These are phyloP conservation scores for Kwoniella bestiolae DNA, from an alignment of 768 basidiomycete genomes.

Conservation along the genomic window DNA sequence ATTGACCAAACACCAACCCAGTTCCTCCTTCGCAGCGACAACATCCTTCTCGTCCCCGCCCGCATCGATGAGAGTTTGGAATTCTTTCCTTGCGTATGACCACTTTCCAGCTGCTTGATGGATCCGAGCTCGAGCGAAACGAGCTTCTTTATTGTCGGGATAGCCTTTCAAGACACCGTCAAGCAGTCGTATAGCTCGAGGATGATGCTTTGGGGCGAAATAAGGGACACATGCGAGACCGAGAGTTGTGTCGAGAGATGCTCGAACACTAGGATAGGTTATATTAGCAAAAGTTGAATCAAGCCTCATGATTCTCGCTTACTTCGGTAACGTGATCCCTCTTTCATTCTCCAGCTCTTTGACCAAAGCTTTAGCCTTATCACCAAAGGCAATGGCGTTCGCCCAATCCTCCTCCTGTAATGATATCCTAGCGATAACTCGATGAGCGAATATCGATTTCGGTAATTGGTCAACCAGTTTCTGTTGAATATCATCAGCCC, in stretches of 20 bases:
- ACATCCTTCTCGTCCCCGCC: constrained; percentile 30
- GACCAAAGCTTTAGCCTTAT: constrained; percentile 69
- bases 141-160: constrained; percentile 67
- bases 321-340: constrained; percentile 63
- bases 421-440: constrained; percentile 71
- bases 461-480: constrained; percentile 57
- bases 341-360: constrained; percentile 64
- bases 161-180: constrained; percentile 70
- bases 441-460: constrained; percentile 69
- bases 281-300: too few relatives aligned
- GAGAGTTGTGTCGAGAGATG: constrained; percentile 71
- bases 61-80: constrained; percentile 64
- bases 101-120: constrained; percentile 69
- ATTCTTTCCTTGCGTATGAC: constrained; percentile 68
- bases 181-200: constrained; percentile 73
- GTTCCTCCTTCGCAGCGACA: constrained; percentile 72
- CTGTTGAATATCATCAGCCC: constrained; percentile 15
- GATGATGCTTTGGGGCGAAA: constrained; percentile 87
- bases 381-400: constrained; percentile 71
- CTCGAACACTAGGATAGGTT: constrained; percentile 37
- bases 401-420: constrained; percentile 72
- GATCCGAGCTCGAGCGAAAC: constrained; percentile 78
- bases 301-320: too few relatives aligned
- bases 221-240: constrained; percentile 80
- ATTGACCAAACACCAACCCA: constrained; percentile 80